Percentiles rank a stretch among this genome's conserved stretches.
Evolutionary conservation across 2,329 filamentous ascomycete genomes (phyloP).

Genomic region (Bipolaris gigantea): DNA sequence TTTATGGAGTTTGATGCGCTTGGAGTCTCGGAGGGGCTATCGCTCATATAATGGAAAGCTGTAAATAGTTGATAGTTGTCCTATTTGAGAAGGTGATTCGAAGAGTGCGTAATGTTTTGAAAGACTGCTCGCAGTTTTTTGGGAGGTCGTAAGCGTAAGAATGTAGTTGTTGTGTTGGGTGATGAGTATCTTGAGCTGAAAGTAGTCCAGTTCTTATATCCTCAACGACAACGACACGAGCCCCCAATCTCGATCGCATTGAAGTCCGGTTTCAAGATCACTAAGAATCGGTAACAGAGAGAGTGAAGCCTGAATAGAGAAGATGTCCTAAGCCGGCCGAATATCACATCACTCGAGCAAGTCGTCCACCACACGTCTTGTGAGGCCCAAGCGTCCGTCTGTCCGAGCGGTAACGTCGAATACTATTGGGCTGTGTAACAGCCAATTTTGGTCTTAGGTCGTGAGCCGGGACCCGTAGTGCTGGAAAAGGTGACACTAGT

Average conservation of each 20-base stretch:
- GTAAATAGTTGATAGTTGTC: conserved; percentile 4
- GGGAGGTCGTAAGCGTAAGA: too few species aligned
- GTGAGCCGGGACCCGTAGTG: conserved; percentile 17
- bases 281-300: conserved; percentile 28
- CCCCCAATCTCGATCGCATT: conserved; percentile 15
- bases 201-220: conserved; percentile 29
- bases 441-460: conserved; percentile 15
- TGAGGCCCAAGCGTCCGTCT: conserved; percentile 26
- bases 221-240: conserved; percentile 2
- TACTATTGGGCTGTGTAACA: conserved; percentile 10
- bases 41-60: conserved; percentile 27
- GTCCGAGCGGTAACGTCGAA: conserved; percentile 12
- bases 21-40: conserved; percentile 18
- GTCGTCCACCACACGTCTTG: conserved; percentile 21
- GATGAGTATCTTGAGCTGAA: conserved; percentile 15
- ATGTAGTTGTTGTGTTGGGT: conserved; percentile 11
- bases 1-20: conserved; percentile 32
- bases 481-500: conserved; percentile 22
- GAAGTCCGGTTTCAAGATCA: conserved; percentile 18
- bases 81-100: not conserved
- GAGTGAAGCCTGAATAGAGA: conserved; percentile 23
- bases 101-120: conserved; percentile 6
- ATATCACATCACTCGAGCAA: conserved; percentile 30
- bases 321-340: conserved; percentile 29
- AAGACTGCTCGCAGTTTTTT: not conserved